Percentiles rank a stretch among this genome's conserved stretches.
Evolutionary conservation across 306 rosid genomes (phyloP).

Genomic region (Prunus kanzakura): DNA sequence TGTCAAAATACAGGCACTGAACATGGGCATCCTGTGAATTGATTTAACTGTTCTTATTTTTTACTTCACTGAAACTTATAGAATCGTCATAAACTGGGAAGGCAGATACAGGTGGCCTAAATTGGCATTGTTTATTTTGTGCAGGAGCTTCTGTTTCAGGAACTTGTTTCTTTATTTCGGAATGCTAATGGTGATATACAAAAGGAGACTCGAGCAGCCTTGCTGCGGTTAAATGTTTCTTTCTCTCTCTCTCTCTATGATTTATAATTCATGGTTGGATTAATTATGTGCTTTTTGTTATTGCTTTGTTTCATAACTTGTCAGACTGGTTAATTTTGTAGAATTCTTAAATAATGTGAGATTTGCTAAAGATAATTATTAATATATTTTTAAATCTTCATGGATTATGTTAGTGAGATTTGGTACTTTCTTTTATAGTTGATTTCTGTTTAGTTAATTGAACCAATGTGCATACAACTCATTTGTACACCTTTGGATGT

Average conservation of each 20-base stretch:
- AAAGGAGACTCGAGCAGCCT: constrained; percentile 62
- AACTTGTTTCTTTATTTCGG: constrained; percentile 57
- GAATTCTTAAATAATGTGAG: neutral
- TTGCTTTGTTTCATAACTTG: neutral
- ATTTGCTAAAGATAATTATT: neutral
- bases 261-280: constrained; percentile 1
- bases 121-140: constrained; percentile 22
- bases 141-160: constrained; percentile 66
- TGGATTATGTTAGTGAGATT: neutral
- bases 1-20: neutral
- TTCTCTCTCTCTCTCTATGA: neutral
- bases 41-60: neutral
- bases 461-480: constrained; percentile 21
- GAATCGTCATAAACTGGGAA: neutral
- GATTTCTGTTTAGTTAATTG: neutral
- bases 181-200: constrained; percentile 59
- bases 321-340: neutral
- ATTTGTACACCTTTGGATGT: constrained; percentile 23
- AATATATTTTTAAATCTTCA: neutral
- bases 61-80: neutral
- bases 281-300: neutral
- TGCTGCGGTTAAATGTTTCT: constrained; percentile 62
- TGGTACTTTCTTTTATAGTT: neutral
- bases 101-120: neutral
- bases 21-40: neutral